Evolutionary conservation across 768 basidiomycete species (phyloP), one percentile per base, ranked within the genome.

Genomic region (Kwoniella europaea): DNA sequence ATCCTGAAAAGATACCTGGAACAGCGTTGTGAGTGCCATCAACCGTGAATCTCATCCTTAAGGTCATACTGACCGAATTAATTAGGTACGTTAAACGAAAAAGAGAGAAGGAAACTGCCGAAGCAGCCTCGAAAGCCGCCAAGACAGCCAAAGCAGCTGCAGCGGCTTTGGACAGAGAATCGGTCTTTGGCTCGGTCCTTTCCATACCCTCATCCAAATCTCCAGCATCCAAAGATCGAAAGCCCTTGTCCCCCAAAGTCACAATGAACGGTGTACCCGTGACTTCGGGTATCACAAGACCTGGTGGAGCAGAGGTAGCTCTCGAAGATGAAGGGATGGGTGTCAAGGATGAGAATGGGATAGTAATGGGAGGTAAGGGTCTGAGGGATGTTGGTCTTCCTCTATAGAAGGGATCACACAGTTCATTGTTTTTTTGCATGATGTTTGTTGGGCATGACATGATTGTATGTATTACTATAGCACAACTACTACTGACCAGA

Each of bases 1-100:
- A 99, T 78, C 97, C 97, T 4, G 94, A 96, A 84, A 97, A 95
- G 83, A 90, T 96, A 5, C 89, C 90, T 13, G 94, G 94, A n/a
- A 96, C 90, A 72, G 82, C 83, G 4, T 64, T 85, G 84, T 83
- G 52, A 63, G 84, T 83, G 4, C 13, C 46, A 29, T 24, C 16
- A 22, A 12, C 12, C 22, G 24, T 44, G 4, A 13, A 2, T 15
- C 20, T 44, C 20, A 63, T 42, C 41, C 42, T 15, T 15, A 13
- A 29, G 18, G 2, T 20, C 10, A 16, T n/a, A 10, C 18, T 27
- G 22, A 24, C 27, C 27, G 50, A 62, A n/a, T 24, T 42, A 7
- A 7, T 41, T 67, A 85, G 85, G 35, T 85, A 79, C 69, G 80
- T 81, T 53, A 83, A 85, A 70, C 80, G 82, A 5, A 74, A 82